Conservation (phyloP, 768 basidiomycete species). For the Royoungia palumana region DNA sequence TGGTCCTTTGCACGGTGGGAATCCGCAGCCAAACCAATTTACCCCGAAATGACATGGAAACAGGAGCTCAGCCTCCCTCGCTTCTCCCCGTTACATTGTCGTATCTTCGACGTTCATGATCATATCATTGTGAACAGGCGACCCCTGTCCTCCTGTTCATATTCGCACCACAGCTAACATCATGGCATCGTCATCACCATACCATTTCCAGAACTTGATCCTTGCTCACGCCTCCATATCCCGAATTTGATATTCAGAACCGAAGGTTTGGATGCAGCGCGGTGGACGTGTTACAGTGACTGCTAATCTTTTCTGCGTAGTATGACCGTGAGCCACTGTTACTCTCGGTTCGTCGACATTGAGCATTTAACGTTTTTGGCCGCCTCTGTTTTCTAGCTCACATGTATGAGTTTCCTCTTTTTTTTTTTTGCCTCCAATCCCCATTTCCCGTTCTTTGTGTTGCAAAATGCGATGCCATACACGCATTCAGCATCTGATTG, state of each 20-base stretch:
- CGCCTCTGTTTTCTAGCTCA: too few relatives aligned
- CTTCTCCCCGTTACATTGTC: constrained; percentile 9
- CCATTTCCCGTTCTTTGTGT: too few relatives aligned
- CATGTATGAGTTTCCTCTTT: too few relatives aligned
- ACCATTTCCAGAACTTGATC: constrained; percentile 8
- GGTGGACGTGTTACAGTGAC: not conserved
- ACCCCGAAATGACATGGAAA: constrained; percentile 21
- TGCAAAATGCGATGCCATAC: too few relatives aligned
- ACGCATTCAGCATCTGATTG: too few relatives aligned
- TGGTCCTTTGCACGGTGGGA: constrained; percentile 2
- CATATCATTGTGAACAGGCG: constrained; percentile 4
- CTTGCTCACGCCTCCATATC: not conserved
- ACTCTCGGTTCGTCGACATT: too few relatives aligned
- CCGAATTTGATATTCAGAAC: constrained; percentile 15
- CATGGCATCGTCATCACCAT: too few relatives aligned
- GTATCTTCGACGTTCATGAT: not conserved
- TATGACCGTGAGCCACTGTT: constrained; percentile 14
- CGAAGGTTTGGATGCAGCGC: constrained; percentile 10
- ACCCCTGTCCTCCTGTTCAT: not conserved
- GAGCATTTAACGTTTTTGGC: too few relatives aligned
- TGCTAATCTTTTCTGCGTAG: not conserved
- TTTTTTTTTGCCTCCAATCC: too few relatives aligned
- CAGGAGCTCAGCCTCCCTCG: not conserved
- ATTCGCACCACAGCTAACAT: not conserved
- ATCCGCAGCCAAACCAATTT: constrained; percentile 7